A percentile compares a stretch with the other conserved stretches of the same genome.
phyloP scores from a whole-genome alignment of 2,329 filamentous ascomycete species.

The Aspergillus candidus region DNA sequence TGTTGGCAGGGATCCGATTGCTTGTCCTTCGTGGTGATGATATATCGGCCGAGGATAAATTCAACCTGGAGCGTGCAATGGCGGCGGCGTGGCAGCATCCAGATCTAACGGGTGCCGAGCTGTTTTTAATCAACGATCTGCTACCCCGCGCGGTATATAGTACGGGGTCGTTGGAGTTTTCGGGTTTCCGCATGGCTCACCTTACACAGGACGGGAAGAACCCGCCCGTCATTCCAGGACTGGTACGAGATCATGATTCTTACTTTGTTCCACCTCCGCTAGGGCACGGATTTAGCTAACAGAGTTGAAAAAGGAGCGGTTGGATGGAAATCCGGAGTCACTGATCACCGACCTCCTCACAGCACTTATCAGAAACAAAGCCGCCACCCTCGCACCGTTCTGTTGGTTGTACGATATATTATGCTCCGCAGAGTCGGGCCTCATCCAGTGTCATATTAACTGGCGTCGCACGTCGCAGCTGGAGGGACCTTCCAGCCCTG shows the following conservation, averaged over 20 bases:
- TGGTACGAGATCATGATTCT: constrained; percentile 13
- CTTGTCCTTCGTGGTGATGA: constrained; percentile 26
- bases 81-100: constrained; percentile 29
- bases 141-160: constrained; percentile 25
- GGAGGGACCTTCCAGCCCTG: constrained; percentile 12
- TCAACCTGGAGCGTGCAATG: constrained; percentile 26
- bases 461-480: constrained; percentile 20
- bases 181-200: not conserved
- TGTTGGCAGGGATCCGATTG: constrained; percentile 31
- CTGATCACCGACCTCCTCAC: constrained; percentile 17
- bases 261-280: no score
- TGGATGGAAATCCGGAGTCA: constrained; percentile 23
- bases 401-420: constrained; percentile 29
- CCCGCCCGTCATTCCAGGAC: constrained; percentile 4
- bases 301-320: constrained; percentile 24
- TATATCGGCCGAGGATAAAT: constrained; percentile 21
- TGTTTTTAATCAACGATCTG: constrained; percentile 27
- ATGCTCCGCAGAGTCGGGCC: constrained; percentile 30
- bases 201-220: no score
- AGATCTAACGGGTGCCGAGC: constrained; percentile 25
- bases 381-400: constrained; percentile 28
- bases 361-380: constrained; percentile 10
- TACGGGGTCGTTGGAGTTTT: constrained; percentile 15
- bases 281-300: no score
- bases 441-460: constrained; percentile 32